phyloP scores from a whole-genome alignment of 805 yeast genomes.

The Dipodascopsis uninucleata region DNA sequence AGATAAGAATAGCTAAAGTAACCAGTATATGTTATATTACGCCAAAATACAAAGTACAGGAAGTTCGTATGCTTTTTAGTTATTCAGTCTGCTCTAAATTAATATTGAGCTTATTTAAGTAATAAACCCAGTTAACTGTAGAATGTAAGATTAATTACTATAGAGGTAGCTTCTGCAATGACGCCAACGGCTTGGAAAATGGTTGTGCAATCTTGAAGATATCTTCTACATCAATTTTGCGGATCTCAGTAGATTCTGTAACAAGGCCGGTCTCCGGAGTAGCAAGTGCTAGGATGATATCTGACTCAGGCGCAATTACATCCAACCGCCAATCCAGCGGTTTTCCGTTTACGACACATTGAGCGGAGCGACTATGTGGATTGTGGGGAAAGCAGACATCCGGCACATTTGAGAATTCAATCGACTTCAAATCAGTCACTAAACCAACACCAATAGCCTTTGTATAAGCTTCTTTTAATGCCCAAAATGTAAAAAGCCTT shows the following conservation, averaged over 20 bases:
- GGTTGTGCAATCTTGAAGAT: conserved; percentile 2
- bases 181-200: conserved; percentile 3
- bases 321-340: conserved; percentile 21
- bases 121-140: too few species aligned
- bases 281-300: conserved; percentile 17
- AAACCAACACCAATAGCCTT: conserved; percentile 65
- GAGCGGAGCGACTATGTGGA: conserved; percentile 3
- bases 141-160: conserved; percentile 16
- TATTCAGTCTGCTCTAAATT: too few species aligned
- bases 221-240: conserved; percentile 1
- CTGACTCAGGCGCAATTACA: conserved; percentile 5
- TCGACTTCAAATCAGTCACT: conserved; percentile 35
- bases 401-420: conserved; percentile 33
- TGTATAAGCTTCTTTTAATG: conserved; percentile 72
- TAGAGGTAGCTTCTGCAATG: background rate
- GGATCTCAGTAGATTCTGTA: background rate
- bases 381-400: background rate
- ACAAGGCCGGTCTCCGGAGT: conserved; percentile 8
- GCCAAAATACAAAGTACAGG: too few species aligned
- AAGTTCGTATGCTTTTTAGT: too few species aligned
- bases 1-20: too few species aligned
- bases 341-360: conserved; percentile 1
- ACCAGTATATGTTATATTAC: too few species aligned
- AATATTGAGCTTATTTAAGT: too few species aligned
- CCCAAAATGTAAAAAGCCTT: conserved; percentile 55